phyloP scores from a whole-genome alignment of 2,329 filamentous ascomycete species.

The Colletotrichum coccodes region DNA sequence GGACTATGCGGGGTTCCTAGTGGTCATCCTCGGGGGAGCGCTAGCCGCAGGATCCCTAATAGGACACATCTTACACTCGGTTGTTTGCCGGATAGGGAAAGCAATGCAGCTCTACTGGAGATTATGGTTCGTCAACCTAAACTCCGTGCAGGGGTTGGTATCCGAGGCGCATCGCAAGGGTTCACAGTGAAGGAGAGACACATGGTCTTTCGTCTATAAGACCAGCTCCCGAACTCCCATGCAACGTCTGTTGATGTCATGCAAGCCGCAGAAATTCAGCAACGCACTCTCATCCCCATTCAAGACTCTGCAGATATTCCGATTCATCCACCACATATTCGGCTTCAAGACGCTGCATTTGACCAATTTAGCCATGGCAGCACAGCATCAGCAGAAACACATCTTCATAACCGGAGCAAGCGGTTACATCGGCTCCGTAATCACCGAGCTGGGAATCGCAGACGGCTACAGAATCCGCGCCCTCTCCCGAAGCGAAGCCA shows the following conservation, averaged over 20 bases:
- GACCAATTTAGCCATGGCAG: background rate
- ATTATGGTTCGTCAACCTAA: background rate
- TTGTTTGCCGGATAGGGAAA: background rate
- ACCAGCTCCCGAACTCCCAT: background rate
- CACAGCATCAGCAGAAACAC: background rate
- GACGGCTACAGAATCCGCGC: conserved; percentile 52
- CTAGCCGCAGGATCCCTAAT: background rate
- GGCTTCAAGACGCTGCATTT: background rate
- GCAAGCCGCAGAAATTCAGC: too few relatives aligned
- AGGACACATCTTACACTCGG: background rate
- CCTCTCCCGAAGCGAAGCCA: conserved; percentile 31
- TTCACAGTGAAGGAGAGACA: background rate
- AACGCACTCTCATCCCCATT: too few relatives aligned
- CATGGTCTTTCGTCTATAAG: background rate
- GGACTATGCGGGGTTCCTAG: too few relatives aligned
- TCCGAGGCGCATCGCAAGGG: background rate
- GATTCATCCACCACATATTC: background rate
- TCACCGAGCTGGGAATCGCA: conserved; percentile 47
- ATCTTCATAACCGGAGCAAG: conserved; percentile 52
- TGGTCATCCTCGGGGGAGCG: background rate
- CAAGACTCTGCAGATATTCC: background rate
- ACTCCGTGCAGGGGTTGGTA: background rate
- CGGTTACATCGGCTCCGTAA: conserved; percentile 49
- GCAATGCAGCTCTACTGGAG: background rate
- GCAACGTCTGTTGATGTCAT: too few relatives aligned